These are phyloP conservation scores for Clarireedia homoeocarpa DNA, from an alignment of 2,329 filamentous ascomycete species.

Conservation along the genomic window DNA sequence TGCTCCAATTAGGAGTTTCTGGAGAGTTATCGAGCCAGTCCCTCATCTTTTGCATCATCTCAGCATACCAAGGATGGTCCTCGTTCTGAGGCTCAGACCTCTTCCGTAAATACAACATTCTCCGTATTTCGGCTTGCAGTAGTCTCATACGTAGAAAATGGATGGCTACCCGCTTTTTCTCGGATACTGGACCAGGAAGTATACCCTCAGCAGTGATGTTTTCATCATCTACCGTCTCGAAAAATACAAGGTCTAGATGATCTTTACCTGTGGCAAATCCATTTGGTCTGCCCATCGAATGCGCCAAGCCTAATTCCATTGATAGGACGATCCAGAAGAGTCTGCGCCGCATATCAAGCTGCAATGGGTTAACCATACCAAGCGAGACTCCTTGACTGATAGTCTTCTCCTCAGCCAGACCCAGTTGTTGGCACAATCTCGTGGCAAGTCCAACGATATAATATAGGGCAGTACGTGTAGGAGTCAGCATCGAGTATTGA, in stretches of 20 bases:
- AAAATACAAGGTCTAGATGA: slow-evolving; percentile 78
- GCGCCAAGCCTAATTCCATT: slow-evolving; percentile 83
- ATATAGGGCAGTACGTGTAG: slow-evolving; percentile 86
- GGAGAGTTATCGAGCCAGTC: slow-evolving; percentile 75
- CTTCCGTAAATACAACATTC: slow-evolving; percentile 80
- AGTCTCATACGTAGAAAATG: slow-evolving; percentile 91
- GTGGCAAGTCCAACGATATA: slow-evolving; percentile 86
- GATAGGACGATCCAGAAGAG: slow-evolving; percentile 81
- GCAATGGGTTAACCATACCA: slow-evolving; percentile 57
- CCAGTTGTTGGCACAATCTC: slow-evolving; percentile 81
- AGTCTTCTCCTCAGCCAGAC: slow-evolving; percentile 81
- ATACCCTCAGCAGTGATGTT: slow-evolving; percentile 76
- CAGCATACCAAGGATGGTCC: slow-evolving; percentile 75
- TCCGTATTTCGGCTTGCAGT: slow-evolving; percentile 78
- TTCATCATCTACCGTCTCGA: slow-evolving; percentile 72
- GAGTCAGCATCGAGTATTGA: slow-evolving; percentile 87
- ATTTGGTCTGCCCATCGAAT: slow-evolving; percentile 80
- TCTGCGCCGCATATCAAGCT: slow-evolving; percentile 82
- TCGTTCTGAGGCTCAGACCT: slow-evolving; percentile 68
- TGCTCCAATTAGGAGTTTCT: slow-evolving; percentile 62
- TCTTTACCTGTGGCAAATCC: slow-evolving; percentile 78
- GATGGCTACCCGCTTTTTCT: slow-evolving; percentile 82
- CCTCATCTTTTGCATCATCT: slow-evolving; percentile 71
- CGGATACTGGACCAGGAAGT: slow-evolving; percentile 59
- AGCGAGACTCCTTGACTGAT: slow-evolving; percentile 54